Conservation (phyloP, 768 basidiomycete species). For the Gymnopilus dilepis region DNA sequence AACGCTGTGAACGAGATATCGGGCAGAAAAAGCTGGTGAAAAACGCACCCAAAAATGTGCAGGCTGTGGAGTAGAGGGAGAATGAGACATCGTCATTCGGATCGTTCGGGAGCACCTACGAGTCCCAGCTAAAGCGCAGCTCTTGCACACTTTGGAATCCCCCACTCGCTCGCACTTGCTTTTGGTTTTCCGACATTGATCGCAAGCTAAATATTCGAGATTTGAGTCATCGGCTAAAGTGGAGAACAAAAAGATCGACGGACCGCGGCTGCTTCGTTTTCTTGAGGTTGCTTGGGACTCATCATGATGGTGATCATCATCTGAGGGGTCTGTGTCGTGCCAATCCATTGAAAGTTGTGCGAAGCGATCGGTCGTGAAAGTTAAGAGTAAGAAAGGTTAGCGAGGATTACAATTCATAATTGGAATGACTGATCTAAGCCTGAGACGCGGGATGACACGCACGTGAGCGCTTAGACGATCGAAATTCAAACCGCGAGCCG, state of each 20-base stretch:
- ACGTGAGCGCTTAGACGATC: conserved; percentile 33
- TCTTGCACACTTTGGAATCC: conserved; percentile 61
- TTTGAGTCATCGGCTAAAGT: conserved; percentile 17
- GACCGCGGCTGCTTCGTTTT: conserved; percentile 72
- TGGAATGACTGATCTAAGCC: conserved; percentile 19
- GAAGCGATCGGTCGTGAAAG: conserved; percentile 25
- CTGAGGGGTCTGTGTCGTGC: conserved; percentile 66
- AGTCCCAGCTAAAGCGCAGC: conserved; percentile 61
- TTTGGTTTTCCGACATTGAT: conserved; percentile 88
- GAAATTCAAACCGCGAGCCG: conserved; percentile 19
- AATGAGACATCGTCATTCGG: conserved; percentile 22
- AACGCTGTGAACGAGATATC: neutral
- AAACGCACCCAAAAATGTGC: conserved; percentile 65
- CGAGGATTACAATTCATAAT: conserved; percentile 17
- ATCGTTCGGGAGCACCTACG: conserved; percentile 39
- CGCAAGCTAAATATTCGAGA: conserved; percentile 63
- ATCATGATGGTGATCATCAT: conserved; percentile 50
- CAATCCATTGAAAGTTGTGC: conserved; percentile 49
- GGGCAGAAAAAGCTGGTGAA: neutral
- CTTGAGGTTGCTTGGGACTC: conserved; percentile 49
- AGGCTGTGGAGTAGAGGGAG: conserved; percentile 44
- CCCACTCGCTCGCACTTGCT: conserved; percentile 77
- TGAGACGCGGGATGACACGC: conserved; percentile 30
- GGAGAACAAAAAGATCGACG: conserved; percentile 14
- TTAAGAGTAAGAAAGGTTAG: conserved; percentile 22